Evolutionary conservation across 192 early-diverging fungal genomes (phyloP).

Genomic region (Phycomyces blakesleeanus): DNA sequence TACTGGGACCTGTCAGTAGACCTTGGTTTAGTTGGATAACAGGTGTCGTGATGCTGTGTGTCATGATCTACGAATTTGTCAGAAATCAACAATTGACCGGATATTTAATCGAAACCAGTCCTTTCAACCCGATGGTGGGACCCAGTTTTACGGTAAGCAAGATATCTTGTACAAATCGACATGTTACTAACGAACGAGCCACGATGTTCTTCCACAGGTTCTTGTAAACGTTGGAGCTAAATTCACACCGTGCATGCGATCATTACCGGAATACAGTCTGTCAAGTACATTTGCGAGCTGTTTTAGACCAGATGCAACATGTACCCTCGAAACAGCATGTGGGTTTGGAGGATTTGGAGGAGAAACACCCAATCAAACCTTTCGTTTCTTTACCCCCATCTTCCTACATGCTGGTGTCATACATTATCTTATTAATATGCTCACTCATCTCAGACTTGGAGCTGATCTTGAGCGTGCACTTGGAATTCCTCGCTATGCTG

Average conservation of each 20-base stretch:
- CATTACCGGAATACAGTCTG: constrained; percentile 26
- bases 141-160: constrained; percentile 47
- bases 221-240: constrained; percentile 72
- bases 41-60: constrained; percentile 39
- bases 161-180: background rate
- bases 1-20: constrained; percentile 16
- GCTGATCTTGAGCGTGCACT: constrained; percentile 71
- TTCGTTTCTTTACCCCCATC: constrained; percentile 73
- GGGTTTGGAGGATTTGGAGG: constrained; percentile 52
- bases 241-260: constrained; percentile 84
- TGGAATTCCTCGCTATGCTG: constrained; percentile 66
- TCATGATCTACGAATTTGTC: constrained; percentile 52
- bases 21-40: constrained; percentile 53
- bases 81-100: constrained; percentile 60
- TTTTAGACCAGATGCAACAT: constrained; percentile 16
- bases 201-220: no score
- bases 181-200: background rate
- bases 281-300: constrained; percentile 20
- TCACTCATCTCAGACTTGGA: constrained; percentile 67
- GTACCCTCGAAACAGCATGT: constrained; percentile 59
- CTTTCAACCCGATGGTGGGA: constrained; percentile 82
- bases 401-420: constrained; percentile 80
- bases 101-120: constrained; percentile 56
- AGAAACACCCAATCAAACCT: constrained; percentile 67
- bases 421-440: constrained; percentile 73